phyloP scores from a whole-genome alignment of 441 rosid genomes.

The Oxalis stricta region DNA sequence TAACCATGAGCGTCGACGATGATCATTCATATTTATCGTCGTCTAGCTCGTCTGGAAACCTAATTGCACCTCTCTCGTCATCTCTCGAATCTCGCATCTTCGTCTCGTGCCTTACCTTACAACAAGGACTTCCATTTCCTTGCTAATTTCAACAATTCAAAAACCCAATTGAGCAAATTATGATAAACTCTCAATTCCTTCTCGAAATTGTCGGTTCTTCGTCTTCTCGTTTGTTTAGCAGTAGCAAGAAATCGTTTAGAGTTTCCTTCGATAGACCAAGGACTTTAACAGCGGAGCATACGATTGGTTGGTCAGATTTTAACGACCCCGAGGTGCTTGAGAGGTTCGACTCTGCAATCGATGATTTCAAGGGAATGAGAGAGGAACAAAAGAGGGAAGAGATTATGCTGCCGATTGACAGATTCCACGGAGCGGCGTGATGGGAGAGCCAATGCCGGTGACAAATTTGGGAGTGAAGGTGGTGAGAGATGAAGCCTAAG shows the following conservation, averaged over 20 bases:
- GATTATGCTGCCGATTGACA: conserved; percentile 17
- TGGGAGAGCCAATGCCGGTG: too few species aligned
- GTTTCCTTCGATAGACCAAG: conserved; percentile 17
- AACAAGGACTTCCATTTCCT: conserved; percentile 71
- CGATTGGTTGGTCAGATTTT: conserved; percentile 62
- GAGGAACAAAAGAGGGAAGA: conserved; percentile 37
- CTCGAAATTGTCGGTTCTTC: conserved; percentile 50
- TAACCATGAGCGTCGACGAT: conserved; percentile 13
- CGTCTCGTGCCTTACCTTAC: conserved; percentile 49
- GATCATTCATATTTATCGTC: conserved; percentile 14
- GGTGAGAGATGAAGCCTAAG: conserved; percentile 43
- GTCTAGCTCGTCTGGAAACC: conserved; percentile 17
- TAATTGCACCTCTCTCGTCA: conserved; percentile 26
- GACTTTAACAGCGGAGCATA: conserved; percentile 28
- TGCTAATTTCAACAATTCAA: conserved; percentile 63
- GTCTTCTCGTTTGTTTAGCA: neutral
- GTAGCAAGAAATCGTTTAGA: too few species aligned
- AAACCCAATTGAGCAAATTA: conserved; percentile 34
- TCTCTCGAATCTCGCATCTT: conserved; percentile 43
- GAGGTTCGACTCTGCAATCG: conserved; percentile 44
- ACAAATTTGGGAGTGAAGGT: conserved; percentile 48
- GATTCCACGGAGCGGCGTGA: too few species aligned
- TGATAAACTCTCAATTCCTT: conserved; percentile 31
- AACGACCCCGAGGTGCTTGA: conserved; percentile 56
- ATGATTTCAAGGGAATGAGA: conserved; percentile 34